Evolutionary conservation across 2,329 filamentous ascomycete species (phyloP).

Genomic region (Ustilaginoidea virens): DNA sequence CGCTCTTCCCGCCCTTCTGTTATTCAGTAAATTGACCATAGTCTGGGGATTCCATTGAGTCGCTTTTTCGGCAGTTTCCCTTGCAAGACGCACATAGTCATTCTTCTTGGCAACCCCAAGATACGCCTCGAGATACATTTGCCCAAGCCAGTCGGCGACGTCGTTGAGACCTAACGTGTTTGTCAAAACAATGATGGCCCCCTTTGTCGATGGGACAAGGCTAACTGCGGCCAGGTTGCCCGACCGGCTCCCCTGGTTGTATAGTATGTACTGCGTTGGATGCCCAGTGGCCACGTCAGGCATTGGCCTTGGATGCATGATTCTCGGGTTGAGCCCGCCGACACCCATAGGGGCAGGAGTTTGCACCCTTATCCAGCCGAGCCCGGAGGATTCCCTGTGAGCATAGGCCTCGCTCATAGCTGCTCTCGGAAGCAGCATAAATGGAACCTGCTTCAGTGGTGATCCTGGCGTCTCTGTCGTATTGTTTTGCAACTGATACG

Average conservation of each 20-base stretch:
- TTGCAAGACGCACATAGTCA: too few species aligned
- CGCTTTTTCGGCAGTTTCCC: too few species aligned
- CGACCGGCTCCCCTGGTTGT: background rate
- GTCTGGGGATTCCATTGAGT: too few species aligned
- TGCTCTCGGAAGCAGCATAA: background rate
- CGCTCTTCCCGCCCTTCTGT: too few species aligned
- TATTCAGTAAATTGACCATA: too few species aligned
- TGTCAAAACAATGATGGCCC: background rate
- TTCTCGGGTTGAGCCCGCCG: background rate
- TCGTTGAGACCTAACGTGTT: background rate
- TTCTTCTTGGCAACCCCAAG: conserved; percentile 2
- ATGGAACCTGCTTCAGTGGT: background rate
- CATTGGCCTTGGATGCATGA: background rate
- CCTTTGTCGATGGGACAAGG: background rate
- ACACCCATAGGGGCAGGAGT: background rate
- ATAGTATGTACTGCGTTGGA: background rate
- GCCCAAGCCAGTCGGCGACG: background rate
- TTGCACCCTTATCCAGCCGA: background rate
- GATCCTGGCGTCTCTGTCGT: background rate
- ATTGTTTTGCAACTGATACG: background rate
- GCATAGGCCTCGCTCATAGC: background rate
- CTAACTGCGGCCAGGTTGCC: background rate
- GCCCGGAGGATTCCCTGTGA: background rate
- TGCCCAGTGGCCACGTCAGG: background rate
- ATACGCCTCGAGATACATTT: background rate